Conservation (phyloP, 495 filamentous ascomycete genomes). For the Tuber magnatum region DNA sequence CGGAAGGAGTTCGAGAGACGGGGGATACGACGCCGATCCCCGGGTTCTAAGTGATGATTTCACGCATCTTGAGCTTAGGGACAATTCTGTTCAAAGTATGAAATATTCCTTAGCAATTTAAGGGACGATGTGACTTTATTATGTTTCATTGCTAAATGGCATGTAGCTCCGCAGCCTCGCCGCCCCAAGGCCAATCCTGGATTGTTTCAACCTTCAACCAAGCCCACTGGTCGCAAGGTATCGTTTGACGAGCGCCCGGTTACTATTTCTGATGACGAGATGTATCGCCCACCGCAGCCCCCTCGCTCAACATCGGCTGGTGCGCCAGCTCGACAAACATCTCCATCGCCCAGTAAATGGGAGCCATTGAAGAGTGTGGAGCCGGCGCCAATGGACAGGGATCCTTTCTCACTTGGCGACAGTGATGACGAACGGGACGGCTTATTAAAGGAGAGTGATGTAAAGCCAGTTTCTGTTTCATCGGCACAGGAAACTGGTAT, state of each 20-base stretch:
- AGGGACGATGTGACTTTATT: conserved; percentile 20
- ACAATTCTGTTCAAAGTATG: conserved; percentile 62
- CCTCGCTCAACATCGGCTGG: conserved; percentile 41
- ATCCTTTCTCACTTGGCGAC: conserved; percentile 93
- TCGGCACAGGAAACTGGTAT: conserved; percentile 25
- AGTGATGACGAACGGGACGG: conserved; percentile 89
- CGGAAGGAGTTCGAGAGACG: conserved; percentile 59
- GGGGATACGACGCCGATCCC: conserved; percentile 93
- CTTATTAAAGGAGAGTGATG: conserved; percentile 53
- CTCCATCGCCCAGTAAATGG: conserved; percentile 71
- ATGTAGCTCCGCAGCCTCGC: conserved; percentile 43
- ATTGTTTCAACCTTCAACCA: conserved; percentile 68
- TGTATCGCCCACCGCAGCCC: conserved; percentile 56
- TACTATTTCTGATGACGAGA: conserved; percentile 56
- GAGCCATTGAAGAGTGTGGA: conserved; percentile 84
- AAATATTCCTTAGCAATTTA: conserved; percentile 6
- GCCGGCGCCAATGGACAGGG: conserved; percentile 83
- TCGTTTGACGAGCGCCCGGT: conserved; percentile 66
- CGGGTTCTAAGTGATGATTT: conserved; percentile 86
- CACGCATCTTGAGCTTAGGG: conserved; percentile 72
- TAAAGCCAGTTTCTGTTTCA: conserved; percentile 20
- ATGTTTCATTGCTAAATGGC: background rate
- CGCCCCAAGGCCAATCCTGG: conserved; percentile 70
- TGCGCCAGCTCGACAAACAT: conserved; percentile 36
- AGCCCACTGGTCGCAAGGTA: conserved; percentile 57